These are phyloP conservation scores for Acanthamoeba healyi DNA, from an alignment of 208 protist genomes.

Conservation along the genomic window DNA sequence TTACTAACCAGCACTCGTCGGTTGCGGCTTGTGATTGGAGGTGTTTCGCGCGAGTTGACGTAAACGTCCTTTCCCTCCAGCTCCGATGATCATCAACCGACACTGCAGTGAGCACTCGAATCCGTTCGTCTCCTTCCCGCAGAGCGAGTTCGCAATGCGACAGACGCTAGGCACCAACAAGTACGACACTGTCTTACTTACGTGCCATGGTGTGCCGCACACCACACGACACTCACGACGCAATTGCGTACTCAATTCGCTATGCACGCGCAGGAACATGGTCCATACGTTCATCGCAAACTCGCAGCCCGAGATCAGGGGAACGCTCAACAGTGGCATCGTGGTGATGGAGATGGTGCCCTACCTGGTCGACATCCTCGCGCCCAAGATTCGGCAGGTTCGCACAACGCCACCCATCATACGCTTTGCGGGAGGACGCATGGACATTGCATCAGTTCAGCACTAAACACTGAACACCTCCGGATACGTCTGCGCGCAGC, in stretches of 20 bases:
- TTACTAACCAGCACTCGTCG: not conserved
- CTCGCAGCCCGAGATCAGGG: not conserved
- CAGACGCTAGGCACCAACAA: not conserved
- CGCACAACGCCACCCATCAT: not conserved
- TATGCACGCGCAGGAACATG: constrained; percentile 60
- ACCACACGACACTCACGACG: too few relatives aligned
- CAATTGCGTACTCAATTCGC: too few relatives aligned
- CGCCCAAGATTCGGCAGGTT: constrained; percentile 59
- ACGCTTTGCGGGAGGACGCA: not conserved
- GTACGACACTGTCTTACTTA: not conserved
- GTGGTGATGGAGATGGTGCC: constrained; percentile 38
- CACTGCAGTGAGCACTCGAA: constrained; percentile 53
- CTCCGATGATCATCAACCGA: constrained; percentile 39
- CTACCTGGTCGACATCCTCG: constrained; percentile 51
- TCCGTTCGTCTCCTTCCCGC: constrained; percentile 19
- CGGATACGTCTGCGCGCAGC: not conserved
- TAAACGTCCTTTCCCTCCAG: not conserved
- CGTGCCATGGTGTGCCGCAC: not conserved
- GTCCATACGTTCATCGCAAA: constrained; percentile 45
- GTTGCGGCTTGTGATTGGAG: not conserved
- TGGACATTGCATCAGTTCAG: too few relatives aligned
- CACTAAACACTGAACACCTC: too few relatives aligned
- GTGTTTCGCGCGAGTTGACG: not conserved
- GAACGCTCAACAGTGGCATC: not conserved
- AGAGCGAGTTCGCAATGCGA: not conserved